These are phyloP conservation scores for Basidioascus undulatus DNA, from an alignment of 768 basidiomycete genomes.

Conservation along the genomic window DNA sequence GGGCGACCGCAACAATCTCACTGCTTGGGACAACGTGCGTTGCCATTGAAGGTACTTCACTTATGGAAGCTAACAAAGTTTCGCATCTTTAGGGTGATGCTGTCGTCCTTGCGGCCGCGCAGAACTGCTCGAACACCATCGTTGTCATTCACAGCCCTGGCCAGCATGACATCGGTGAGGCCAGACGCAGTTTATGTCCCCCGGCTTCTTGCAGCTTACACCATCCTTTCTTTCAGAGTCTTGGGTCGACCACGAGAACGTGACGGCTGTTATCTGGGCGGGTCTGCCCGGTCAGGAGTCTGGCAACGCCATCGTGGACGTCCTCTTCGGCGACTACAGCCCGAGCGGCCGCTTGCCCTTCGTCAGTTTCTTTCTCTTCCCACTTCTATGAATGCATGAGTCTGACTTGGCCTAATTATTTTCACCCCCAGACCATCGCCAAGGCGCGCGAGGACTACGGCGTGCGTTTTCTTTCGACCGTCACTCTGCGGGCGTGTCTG, in stretches of 20 bases:
- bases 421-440: conserved; percentile 4
- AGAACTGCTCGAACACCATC: no score
- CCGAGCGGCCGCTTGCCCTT: conserved; percentile 32
- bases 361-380: no score
- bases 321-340: conserved; percentile 35
- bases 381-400: not conserved
- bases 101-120: no score
- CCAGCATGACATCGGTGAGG: conserved; percentile 28
- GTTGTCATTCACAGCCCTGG: conserved; percentile 15
- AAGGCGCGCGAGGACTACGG: conserved; percentile 15
- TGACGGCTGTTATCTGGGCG: conserved; percentile 4
- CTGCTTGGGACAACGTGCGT: conserved; percentile 3
- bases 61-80: no score
- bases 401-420: not conserved
- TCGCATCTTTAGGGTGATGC: no score
- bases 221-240: not conserved
- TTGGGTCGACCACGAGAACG: not conserved
- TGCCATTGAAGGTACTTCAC: no score
- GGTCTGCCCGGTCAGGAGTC: conserved; percentile 29
- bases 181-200: no score
- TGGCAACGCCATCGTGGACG: conserved; percentile 33
- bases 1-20: conserved; percentile 6
- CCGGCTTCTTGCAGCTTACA: conserved; percentile 8
- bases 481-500: not conserved
- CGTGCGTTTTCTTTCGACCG: conserved; percentile 21